A percentile compares a stretch with the other conserved stretches of the same genome.
phyloP scores from a whole-genome alignment of 2,329 filamentous ascomycete genomes.

The Colletotrichum costaricense region DNA sequence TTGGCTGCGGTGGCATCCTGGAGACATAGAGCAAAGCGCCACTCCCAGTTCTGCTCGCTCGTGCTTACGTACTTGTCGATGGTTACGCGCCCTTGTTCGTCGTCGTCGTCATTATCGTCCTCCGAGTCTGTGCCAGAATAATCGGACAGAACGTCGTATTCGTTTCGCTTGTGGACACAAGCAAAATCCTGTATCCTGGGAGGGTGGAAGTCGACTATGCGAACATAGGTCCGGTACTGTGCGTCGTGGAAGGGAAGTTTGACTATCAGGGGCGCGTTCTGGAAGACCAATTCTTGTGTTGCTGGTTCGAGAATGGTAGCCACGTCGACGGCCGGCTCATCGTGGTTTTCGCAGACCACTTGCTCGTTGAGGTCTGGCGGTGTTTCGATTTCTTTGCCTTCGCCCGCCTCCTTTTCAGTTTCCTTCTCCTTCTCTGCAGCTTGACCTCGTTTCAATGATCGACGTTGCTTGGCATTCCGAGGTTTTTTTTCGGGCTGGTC shows the following conservation, averaged over 20 bases:
- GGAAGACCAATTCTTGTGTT: slow-evolving; percentile 55
- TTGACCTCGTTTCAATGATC: slow-evolving; percentile 16
- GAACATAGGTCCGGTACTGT: slow-evolving; percentile 76
- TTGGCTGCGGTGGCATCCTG: slow-evolving; percentile 69
- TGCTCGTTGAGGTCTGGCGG: slow-evolving; percentile 44
- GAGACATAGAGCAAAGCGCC: slow-evolving; percentile 83
- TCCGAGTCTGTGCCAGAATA: slow-evolving; percentile 44
- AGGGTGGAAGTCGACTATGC: slow-evolving; percentile 87
- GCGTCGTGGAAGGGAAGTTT: slow-evolving; percentile 79
- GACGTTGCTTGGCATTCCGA: slow-evolving; percentile 41
- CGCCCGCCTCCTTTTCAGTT: slow-evolving; percentile 37
- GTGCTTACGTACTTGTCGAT: slow-evolving; percentile 39
- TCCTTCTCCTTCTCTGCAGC: slow-evolving; percentile 25
- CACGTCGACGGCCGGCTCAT: slow-evolving; percentile 49
- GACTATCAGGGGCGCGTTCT: slow-evolving; percentile 49
- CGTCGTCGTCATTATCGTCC: slow-evolving; percentile 44
- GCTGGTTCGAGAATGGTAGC: slow-evolving; percentile 53
- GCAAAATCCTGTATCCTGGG: slow-evolving; percentile 78
- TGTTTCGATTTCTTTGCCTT: slow-evolving; percentile 41
- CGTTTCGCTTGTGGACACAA: slow-evolving; percentile 53
- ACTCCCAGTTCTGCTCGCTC: slow-evolving; percentile 72
- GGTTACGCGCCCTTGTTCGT: slow-evolving; percentile 37
- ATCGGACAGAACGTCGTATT: slow-evolving; percentile 64
- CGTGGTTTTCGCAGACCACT: slow-evolving; percentile 60
- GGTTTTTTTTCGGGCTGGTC: slow-evolving; percentile 26